These are phyloP conservation scores for Solanum rostratum DNA, from an alignment of 257 asterid species.

Conservation along the genomic window DNA sequence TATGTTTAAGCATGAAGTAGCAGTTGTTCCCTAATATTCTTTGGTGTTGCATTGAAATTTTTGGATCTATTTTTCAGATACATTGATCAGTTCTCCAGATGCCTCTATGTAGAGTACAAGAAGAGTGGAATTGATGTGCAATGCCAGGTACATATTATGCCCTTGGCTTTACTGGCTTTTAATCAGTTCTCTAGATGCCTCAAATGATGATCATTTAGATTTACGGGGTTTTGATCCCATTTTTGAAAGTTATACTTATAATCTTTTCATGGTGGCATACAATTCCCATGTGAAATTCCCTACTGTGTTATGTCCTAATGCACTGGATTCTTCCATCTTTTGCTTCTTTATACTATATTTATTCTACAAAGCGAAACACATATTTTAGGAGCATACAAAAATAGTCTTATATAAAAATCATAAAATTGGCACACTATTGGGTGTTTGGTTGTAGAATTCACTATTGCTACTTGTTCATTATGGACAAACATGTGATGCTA, in stretches of 20 bases:
- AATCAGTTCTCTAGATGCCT: not conserved
- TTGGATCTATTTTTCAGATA: conserved; percentile 37
- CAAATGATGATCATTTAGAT: not conserved
- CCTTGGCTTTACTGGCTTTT: not conserved
- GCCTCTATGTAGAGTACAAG: conserved; percentile 96
- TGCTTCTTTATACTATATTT: not conserved
- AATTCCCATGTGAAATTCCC: not conserved
- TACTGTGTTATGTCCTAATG: not conserved
- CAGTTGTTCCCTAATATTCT: not conserved
- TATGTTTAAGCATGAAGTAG: not conserved
- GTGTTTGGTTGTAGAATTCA: not conserved
- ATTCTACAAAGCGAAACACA: not conserved
- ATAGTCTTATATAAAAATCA: not conserved
- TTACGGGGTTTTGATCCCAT: not conserved
- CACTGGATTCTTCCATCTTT: not conserved
- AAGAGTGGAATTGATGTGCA: conserved; percentile 90
- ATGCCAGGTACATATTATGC: conserved; percentile 59
- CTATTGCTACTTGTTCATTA: not conserved
- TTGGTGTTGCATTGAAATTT: not conserved
- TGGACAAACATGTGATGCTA: not conserved
- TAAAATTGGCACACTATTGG: not conserved
- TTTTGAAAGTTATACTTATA: not conserved
- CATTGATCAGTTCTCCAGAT: conserved; percentile 82
- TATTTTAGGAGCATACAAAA: not conserved
- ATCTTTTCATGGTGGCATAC: not conserved